Evolutionary conservation across 192 early-diverging fungal genomes (phyloP).

Genomic region (Irineochytrium annulatum): DNA sequence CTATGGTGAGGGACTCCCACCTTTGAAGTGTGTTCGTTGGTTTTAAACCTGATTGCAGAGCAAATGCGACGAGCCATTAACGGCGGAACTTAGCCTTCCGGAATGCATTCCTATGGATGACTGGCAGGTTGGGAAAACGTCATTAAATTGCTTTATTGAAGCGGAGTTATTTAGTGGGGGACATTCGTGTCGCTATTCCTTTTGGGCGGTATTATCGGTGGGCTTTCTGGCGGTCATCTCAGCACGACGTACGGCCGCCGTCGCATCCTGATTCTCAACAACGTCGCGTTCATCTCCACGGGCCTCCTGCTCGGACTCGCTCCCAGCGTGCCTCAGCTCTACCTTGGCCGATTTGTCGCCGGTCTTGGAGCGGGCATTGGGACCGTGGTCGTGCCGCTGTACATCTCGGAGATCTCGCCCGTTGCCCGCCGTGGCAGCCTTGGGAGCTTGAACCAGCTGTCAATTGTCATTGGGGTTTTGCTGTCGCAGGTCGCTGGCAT

Average conservation of each 20-base stretch:
- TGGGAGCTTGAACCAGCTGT: slow-evolving; percentile 81
- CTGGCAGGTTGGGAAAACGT: slow-evolving; percentile 25
- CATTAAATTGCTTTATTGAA: slow-evolving; percentile 8
- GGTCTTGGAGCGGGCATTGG: slow-evolving; percentile 76
- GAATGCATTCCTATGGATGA: slow-evolving; percentile 43
- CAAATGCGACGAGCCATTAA: slow-evolving; percentile 9
- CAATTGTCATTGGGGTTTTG: slow-evolving; percentile 77
- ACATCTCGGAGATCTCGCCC: slow-evolving; percentile 74
- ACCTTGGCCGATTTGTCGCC: slow-evolving; percentile 63
- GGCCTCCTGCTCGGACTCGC: slow-evolving; percentile 51
- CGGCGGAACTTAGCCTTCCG: background rate
- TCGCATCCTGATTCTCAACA: slow-evolving; percentile 62
- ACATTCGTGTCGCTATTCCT: slow-evolving; percentile 42
- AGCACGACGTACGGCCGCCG: slow-evolving; percentile 66
- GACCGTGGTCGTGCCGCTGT: slow-evolving; percentile 75
- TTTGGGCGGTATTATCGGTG: slow-evolving; percentile 70
- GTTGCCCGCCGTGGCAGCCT: slow-evolving; percentile 64
- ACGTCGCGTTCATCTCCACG: slow-evolving; percentile 58
- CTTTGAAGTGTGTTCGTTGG: background rate
- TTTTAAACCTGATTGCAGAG: slow-evolving; percentile 14
- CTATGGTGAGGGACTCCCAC: slow-evolving; percentile 31
- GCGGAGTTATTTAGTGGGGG: slow-evolving; percentile 25
- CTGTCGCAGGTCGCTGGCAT: slow-evolving; percentile 63
- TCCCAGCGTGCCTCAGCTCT: background rate
- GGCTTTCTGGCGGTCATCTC: slow-evolving; percentile 69